These are phyloP conservation scores for Citrus sp. DNA, from an alignment of 345 rosid species.

Conservation along the genomic window DNA sequence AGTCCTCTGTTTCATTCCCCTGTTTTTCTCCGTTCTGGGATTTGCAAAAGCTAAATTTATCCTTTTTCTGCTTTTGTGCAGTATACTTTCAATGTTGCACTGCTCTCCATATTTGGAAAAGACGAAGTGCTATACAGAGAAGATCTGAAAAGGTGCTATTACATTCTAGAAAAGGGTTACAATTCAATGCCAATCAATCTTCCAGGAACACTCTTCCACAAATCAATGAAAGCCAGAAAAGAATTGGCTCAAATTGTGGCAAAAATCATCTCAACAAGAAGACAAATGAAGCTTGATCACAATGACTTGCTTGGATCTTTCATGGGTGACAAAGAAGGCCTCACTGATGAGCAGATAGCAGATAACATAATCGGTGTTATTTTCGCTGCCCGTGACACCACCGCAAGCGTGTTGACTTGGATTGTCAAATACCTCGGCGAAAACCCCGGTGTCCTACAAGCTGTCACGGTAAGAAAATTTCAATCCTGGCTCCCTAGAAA, in stretches of 20 bases:
- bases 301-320: constrained; percentile 72
- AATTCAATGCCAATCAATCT: constrained; percentile 95
- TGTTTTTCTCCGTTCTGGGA: constrained; percentile 8
- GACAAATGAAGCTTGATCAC: constrained; percentile 38
- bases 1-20: constrained; percentile 26
- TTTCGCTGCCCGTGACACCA: constrained; percentile 89
- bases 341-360: constrained; percentile 74
- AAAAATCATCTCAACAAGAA: constrained; percentile 49
- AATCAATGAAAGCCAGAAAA: constrained; percentile 85
- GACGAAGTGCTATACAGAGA: constrained; percentile 62
- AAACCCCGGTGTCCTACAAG: constrained; percentile 59
- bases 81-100: constrained; percentile 82
- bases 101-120: constrained; percentile 75
- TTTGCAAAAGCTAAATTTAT: not conserved
- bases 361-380: constrained; percentile 88
- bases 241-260: constrained; percentile 71
- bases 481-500: not conserved
- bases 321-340: constrained; percentile 69
- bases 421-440: constrained; percentile 77
- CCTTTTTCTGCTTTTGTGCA: constrained; percentile 17
- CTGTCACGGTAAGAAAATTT: constrained; percentile 63
- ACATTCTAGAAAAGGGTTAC: constrained; percentile 90
- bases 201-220: constrained; percentile 88
- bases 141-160: constrained; percentile 81
- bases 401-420: constrained; percentile 87